Conservation (phyloP, 2,329 filamentous ascomycete genomes). For the Zymoseptoria passerinii region DNA sequence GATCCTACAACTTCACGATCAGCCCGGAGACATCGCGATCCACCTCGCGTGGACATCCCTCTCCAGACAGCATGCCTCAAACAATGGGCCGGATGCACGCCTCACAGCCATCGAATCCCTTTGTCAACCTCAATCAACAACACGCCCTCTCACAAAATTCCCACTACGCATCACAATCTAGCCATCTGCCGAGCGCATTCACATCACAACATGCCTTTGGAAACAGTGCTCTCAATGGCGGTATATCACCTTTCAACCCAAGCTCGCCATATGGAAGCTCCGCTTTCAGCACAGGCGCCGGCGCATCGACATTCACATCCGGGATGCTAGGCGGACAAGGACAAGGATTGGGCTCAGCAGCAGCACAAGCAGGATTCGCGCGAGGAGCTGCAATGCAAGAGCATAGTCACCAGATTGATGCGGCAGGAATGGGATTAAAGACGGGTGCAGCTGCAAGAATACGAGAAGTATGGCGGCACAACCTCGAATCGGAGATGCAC, state of each 20-base stretch:
- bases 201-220: constrained; percentile 30
- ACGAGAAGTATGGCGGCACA: constrained; percentile 92
- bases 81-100: constrained; percentile 50
- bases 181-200: constrained; percentile 33
- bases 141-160: constrained; percentile 26
- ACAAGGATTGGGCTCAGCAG: constrained; percentile 75
- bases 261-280: constrained; percentile 22
- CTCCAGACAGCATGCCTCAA: not conserved
- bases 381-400: constrained; percentile 56
- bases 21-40: not conserved
- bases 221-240: constrained; percentile 34
- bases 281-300: constrained; percentile 25
- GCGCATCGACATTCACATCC: constrained; percentile 25
- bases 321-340: constrained; percentile 26
- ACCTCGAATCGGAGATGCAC: constrained; percentile 84
- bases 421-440: constrained; percentile 39
- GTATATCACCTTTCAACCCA: constrained; percentile 30
- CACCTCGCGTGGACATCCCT: not conserved
- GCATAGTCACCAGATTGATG: constrained; percentile 27
- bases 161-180: constrained; percentile 25
- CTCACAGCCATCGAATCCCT: constrained; percentile 51
- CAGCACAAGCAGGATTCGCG: constrained; percentile 78
- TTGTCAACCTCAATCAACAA: constrained; percentile 47
- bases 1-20: not conserved
- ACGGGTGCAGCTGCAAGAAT: constrained; percentile 66